Conservation (phyloP, 345 rosid species). For the Rhodomyrtus tomentosa region DNA sequence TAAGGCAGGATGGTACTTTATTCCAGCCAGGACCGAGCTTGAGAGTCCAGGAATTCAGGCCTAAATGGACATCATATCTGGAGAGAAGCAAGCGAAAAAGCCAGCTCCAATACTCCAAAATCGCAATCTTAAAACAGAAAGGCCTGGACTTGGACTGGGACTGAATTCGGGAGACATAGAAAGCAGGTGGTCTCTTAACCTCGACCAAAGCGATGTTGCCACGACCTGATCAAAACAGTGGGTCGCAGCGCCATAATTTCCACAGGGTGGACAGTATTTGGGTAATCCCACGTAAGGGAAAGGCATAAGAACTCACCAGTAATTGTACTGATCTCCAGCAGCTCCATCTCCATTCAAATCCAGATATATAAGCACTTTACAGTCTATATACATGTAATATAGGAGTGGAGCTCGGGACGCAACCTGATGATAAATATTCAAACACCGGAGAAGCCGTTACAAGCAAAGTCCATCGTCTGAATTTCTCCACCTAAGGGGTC, state of each 20-base stretch:
- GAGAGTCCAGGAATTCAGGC: not conserved
- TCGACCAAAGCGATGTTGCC: not conserved
- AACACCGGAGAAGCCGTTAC: not conserved
- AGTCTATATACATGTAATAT: not conserved
- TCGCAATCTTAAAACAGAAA: not conserved
- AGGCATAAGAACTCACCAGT: not conserved
- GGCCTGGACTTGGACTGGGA: not conserved
- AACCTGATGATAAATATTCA: not conserved
- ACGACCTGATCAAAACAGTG: not conserved
- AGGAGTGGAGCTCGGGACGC: not conserved
- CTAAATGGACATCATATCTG: not conserved
- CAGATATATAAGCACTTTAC: not conserved
- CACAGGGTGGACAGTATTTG: not conserved
- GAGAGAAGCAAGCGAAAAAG: not conserved
- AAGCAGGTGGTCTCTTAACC: too few species aligned
- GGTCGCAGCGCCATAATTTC: not conserved
- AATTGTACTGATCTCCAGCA: not conserved
- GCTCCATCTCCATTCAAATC: not conserved
- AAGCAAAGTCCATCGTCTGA: not conserved
- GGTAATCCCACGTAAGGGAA: not conserved
- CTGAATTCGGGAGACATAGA: not conserved
- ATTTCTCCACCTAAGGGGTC: not conserved
- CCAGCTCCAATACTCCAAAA: not conserved
- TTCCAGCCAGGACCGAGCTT: not conserved
- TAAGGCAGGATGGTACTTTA: not conserved